These are phyloP conservation scores for Malus sylvestris DNA, from an alignment of 306 rosid genomes.

Conservation along the genomic window DNA sequence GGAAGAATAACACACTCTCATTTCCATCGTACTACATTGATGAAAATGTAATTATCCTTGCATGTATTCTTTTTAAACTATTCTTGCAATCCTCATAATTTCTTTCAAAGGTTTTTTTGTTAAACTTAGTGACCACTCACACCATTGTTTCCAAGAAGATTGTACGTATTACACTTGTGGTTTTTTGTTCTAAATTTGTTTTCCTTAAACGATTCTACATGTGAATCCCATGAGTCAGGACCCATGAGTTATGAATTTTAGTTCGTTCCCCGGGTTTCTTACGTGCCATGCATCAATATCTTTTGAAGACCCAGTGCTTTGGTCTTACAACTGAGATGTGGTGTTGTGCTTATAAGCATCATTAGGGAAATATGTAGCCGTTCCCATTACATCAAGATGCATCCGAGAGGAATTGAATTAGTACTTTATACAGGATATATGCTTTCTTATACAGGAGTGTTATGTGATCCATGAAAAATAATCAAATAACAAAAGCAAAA, in stretches of 20 bases:
- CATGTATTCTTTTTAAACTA: slow-evolving; percentile 12
- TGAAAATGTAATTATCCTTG: slow-evolving; percentile 72
- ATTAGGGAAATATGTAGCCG: not conserved
- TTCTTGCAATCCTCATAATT: slow-evolving; percentile 1
- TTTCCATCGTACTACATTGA: slow-evolving; percentile 97
- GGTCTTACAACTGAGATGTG: not conserved
- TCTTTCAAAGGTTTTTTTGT: slow-evolving; percentile 5
- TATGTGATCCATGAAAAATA: not conserved
- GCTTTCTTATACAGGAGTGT: not conserved
- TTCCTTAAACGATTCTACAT: not conserved
- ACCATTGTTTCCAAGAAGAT: not conserved
- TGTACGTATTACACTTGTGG: not conserved
- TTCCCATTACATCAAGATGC: slow-evolving; percentile 4
- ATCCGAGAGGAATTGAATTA: not conserved
- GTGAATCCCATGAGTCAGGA: not conserved
- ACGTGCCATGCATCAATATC: not conserved
- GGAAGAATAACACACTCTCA: slow-evolving; percentile 60
- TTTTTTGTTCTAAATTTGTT: not conserved
- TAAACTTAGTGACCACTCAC: not conserved
- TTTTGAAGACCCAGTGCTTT: not conserved
- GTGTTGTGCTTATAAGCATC: not conserved
- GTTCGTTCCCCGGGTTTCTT: not conserved
- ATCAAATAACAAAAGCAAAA: not conserved
- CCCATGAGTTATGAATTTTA: not conserved
- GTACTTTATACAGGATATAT: not conserved